A percentile compares a stretch with the other conserved stretches of the same genome.
phyloP scores from a whole-genome alignment of 441 rosid genomes.

The Omphalea diandra region DNA sequence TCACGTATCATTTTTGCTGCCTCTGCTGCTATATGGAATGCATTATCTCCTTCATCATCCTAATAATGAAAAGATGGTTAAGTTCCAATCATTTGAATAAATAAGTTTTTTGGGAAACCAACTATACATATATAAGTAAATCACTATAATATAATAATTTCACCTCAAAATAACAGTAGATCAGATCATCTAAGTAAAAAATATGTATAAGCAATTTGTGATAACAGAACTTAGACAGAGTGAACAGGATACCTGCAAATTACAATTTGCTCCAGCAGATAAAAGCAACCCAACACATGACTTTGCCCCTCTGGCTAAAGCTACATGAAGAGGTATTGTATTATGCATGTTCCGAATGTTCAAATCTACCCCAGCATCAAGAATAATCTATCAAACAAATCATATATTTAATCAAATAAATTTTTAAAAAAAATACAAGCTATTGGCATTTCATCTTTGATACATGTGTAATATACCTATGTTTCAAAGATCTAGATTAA shows the following conservation, averaged over 20 bases:
- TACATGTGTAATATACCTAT: not conserved
- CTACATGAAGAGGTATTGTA: conserved; percentile 94
- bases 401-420: too few relatives aligned
- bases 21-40: conserved; percentile 99
- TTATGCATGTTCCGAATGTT: conserved; percentile 86
- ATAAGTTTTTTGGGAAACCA: not conserved
- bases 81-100: conserved; percentile 14
- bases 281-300: conserved; percentile 89
- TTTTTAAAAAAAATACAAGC: not conserved
- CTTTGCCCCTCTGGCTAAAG: conserved; percentile 92
- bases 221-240: not conserved
- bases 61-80: conserved; percentile 29
- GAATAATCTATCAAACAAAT: conserved; percentile 66
- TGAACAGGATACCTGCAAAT: conserved; percentile 67
- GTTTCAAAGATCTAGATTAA: conserved; percentile 7
- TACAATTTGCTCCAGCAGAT: conserved; percentile 86
- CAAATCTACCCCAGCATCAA: conserved; percentile 95
- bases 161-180: too few relatives aligned
- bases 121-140: too few relatives aligned
- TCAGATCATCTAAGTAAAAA: not conserved
- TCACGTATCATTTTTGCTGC: conserved; percentile 98
- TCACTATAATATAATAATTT: too few relatives aligned
- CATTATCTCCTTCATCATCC: conserved; percentile 99
- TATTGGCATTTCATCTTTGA: not conserved
- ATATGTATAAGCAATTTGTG: conserved; percentile 12